A percentile compares a stretch with the other conserved stretches of the same genome.
These are phyloP conservation scores for Metschnikowia picachoensis DNA, from an alignment of 805 yeast species.

Conservation along the genomic window DNA sequence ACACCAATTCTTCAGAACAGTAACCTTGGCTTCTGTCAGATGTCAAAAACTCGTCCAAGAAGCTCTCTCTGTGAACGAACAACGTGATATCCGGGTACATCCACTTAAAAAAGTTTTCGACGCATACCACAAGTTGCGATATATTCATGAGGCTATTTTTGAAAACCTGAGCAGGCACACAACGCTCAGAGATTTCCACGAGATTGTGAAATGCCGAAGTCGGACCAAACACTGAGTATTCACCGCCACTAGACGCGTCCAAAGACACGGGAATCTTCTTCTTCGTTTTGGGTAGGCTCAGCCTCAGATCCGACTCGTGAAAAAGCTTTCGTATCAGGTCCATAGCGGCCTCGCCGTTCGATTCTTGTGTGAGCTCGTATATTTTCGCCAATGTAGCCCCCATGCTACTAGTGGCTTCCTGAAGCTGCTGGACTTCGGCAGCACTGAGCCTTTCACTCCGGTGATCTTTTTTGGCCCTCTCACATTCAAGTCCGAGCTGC, in stretches of 20 bases:
- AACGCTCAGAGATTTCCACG: slow-evolving; percentile 9
- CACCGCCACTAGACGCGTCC: slow-evolving; percentile 16
- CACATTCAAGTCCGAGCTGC: slow-evolving; percentile 8
- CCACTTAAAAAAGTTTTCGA: slow-evolving; percentile 17
- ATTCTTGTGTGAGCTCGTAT: slow-evolving; percentile 5
- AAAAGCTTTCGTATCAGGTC: slow-evolving; percentile 3
- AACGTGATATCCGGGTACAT: slow-evolving; percentile 19
- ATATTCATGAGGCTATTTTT: slow-evolving; percentile 8
- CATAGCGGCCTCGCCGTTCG: neutral
- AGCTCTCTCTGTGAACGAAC: slow-evolving; percentile 19
- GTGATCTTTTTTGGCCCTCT: slow-evolving; percentile 9
- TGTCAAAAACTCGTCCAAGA: slow-evolving; percentile 16
- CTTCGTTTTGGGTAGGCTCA: slow-evolving; percentile 1
- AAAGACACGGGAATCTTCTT: slow-evolving; percentile 16
- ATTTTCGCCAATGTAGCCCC: slow-evolving; percentile 9
- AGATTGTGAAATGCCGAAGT: slow-evolving; percentile 18
- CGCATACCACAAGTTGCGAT: slow-evolving; percentile 11
- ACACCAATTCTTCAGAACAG: slow-evolving; percentile 18
- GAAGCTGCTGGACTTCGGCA: slow-evolving; percentile 10
- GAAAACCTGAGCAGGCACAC: slow-evolving; percentile 5
- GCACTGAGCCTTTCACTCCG: slow-evolving; percentile 10
- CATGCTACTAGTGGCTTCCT: slow-evolving; percentile 4
- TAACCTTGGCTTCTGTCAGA: slow-evolving; percentile 11
- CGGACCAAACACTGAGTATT: slow-evolving; percentile 18
- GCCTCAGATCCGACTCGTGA: neutral